These are phyloP conservation scores for Lenzites betulinus DNA, from an alignment of 768 basidiomycete species.

Conservation along the genomic window DNA sequence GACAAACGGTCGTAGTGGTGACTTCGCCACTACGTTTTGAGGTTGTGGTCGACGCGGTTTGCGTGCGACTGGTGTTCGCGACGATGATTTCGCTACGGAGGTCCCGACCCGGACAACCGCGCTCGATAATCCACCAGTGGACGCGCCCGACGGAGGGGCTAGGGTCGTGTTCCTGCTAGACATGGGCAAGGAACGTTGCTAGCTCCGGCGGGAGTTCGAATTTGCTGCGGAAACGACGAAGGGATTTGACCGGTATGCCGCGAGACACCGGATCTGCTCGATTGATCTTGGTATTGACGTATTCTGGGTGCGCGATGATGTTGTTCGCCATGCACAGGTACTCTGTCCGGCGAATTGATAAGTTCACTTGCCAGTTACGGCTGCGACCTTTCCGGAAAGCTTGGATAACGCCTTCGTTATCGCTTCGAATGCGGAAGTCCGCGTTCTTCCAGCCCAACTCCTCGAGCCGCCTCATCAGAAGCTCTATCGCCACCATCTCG, in stretches of 20 bases:
- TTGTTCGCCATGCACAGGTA: not conserved
- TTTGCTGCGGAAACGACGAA: not conserved
- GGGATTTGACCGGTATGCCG: slow-evolving; percentile 1
- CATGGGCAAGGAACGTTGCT: not conserved
- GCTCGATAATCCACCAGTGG: not conserved
- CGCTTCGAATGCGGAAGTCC: not conserved
- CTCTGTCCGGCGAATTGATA: slow-evolving; percentile 1
- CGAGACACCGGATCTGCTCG: slow-evolving; percentile 8
- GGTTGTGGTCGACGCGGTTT: not conserved
- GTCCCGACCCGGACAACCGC: not conserved
- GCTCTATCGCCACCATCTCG: slow-evolving; percentile 7
- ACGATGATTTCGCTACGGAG: not conserved
- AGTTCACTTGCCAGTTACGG: slow-evolving; percentile 1
- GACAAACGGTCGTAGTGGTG: not conserved
- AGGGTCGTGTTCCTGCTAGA: not conserved
- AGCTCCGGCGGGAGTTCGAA: slow-evolving; percentile 8
- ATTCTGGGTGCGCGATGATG: not conserved
- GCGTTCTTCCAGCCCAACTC: not conserved
- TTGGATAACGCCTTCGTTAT: slow-evolving; percentile 1
- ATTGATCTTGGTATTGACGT: slow-evolving; percentile 5
- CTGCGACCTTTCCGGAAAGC: not conserved
- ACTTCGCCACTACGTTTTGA: not conserved
- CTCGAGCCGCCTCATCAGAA: not conserved
- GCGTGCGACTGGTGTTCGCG: not conserved
- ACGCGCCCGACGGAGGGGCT: not conserved